Percentiles rank a stretch among this genome's conserved stretches.
Evolutionary conservation across 805 yeast species (phyloP).

Genomic region (Metschnikowia lochheadii): DNA sequence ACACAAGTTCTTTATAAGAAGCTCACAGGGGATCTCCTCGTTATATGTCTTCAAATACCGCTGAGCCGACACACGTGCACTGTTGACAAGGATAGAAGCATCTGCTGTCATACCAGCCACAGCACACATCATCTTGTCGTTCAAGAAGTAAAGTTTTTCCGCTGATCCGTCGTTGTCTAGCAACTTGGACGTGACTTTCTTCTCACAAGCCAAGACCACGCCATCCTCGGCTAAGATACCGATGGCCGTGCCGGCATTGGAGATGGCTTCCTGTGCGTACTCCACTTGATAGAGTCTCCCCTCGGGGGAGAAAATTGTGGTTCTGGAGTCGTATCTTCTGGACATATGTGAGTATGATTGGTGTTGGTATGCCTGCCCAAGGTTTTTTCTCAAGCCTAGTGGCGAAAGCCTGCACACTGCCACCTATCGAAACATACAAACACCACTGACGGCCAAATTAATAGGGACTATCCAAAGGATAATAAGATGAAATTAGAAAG

Average conservation of each 20-base stretch:
- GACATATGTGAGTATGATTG: constrained; percentile 44
- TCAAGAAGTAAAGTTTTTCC: constrained; percentile 84
- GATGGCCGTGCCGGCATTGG: constrained; percentile 79
- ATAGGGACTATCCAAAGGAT: no score
- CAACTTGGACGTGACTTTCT: constrained; percentile 88
- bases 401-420: constrained; percentile 9
- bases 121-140: constrained; percentile 79
- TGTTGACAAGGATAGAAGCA: constrained; percentile 84
- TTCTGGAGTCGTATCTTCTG: constrained; percentile 98
- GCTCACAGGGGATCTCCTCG: constrained; percentile 92
- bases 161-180: constrained; percentile 91
- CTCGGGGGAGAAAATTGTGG: constrained; percentile 98
- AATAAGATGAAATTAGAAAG: no score
- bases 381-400: constrained; percentile 3
- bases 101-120: constrained; percentile 99
- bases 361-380: background rate
- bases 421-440: background rate
- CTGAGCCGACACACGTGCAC: constrained; percentile 84
- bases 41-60: constrained; percentile 78
- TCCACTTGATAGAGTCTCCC: constrained; percentile 97
- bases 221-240: constrained; percentile 79
- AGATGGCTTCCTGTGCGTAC: constrained; percentile 89
- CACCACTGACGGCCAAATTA: background rate
- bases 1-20: constrained; percentile 81
- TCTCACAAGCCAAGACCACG: constrained; percentile 93